Percentiles rank a stretch among this genome's conserved stretches.
Evolutionary conservation across 2,329 filamentous ascomycete species (phyloP).

Genomic region (Botrytis squamosa): DNA sequence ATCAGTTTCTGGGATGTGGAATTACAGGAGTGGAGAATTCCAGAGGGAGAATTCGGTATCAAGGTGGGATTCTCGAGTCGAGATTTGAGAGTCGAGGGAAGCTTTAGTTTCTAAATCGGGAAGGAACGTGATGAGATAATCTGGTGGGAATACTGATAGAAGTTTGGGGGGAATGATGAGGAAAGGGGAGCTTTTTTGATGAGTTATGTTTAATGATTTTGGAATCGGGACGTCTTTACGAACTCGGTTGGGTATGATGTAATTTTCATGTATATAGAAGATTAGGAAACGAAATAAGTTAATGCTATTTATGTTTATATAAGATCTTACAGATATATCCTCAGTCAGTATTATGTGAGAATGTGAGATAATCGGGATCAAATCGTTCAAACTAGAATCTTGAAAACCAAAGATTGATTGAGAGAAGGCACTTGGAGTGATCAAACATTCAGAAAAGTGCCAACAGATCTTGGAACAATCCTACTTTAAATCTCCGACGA

Average conservation of each 20-base stretch:
- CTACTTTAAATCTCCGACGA: neutral
- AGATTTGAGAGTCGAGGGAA: slow-evolving; percentile 28
- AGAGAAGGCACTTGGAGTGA: neutral
- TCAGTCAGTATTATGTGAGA: neutral
- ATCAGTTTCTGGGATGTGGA: slow-evolving; percentile 79
- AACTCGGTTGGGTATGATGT: neutral
- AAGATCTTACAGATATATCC: no score
- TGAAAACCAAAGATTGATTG: neutral
- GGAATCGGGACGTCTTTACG: neutral
- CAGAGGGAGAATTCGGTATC: slow-evolving; percentile 26
- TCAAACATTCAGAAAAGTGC: neutral
- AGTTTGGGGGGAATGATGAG: neutral
- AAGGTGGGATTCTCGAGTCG: slow-evolving; percentile 30
- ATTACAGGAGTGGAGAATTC: slow-evolving; percentile 72
- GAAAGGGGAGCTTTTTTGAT: neutral
- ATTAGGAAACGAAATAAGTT: neutral
- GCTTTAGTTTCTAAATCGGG: slow-evolving; percentile 2
- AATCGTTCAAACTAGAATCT: neutral
- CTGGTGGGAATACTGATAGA: neutral
- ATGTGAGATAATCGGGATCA: neutral
- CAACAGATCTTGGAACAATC: neutral
- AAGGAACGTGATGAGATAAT: neutral
- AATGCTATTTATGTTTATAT: neutral
- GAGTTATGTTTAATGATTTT: slow-evolving; percentile 2
- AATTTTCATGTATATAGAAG: neutral